Evolutionary conservation across 805 yeast genomes (phyloP), one percentile per base, ranked within the genome.

Genomic region (Zygoascus flipseniorum): DNA sequence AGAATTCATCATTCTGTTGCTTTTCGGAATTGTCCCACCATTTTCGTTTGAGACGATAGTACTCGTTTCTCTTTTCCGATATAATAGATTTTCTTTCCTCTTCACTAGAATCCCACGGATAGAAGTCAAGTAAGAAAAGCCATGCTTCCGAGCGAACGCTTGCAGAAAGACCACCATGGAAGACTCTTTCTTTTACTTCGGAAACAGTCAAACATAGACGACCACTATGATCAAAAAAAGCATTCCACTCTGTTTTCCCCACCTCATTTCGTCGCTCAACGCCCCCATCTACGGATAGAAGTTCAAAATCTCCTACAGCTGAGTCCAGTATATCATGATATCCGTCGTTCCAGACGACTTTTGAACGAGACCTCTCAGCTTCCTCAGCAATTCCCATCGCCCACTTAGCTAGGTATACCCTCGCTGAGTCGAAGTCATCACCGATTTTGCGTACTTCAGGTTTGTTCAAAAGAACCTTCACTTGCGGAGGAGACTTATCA

Each of bases 371-470:
- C 53, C 80, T 78, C 59, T 82, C 89, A 1, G 96, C 93, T 66
- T 92, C 95, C 61, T 89, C 90, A 61, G 92, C 93, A 9, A 93
- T 93, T 31, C 88, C 88, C 60, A 88, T 77, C 0, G 98, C 97
- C 98, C 98, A 93, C 71, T 89, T 90, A 4, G 98, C 98, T 55
- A 92, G 73, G 66, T 89, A 92, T 3, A 89, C 85, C 52, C 90
- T 78, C 0, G 98, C 98, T 50, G 92, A 82, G 64, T 90, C 98
- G 65, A 90, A 93, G 57, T 92, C 98, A 58, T 88, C 86, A 54
- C 93, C 87, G 26, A 92, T 79, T 53, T 77, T 80, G 61, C 76
- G 78, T 11, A 92, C 95, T 61, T 88, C 95, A 0, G 96, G 93
- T 58, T 83, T 82, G 53, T 74, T 77, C 44, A 92, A 72, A 56